Base-by-base conservation (phyloP, 179 eudicot genomes). In the Gypsophila paniculata region DNA sequence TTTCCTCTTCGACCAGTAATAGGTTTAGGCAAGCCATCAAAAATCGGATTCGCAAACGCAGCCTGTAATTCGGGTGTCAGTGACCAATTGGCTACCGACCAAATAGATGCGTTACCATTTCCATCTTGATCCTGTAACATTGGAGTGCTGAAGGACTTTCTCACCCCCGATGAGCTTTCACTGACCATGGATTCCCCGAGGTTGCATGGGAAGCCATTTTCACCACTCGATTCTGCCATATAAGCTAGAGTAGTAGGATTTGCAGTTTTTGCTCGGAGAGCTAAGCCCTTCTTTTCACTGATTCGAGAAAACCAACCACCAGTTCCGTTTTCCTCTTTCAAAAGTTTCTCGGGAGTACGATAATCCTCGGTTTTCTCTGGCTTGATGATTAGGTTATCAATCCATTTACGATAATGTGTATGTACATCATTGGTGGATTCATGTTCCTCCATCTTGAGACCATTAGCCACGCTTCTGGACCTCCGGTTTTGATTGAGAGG, bases 1-100 rank as follows among this genome's bases (percentile, higher is more conserved):
- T 95, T 95, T 75, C 79, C 81, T 84, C 68, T 90, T 60, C 96
- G 79, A 67, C 88, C 85, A 14, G 83, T 77, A 2, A 82, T 86
- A 36, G 97, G 96, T 69, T 92, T 92, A 13, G 96, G 84, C 71
- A 92, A 81, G 48, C 97, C 95, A 76, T 91, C 96, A 78, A 91
- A 87, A 65, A 88, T 85, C 4, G 96, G 96, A 76, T 79, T 93
- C 18, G 89, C 71, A 58, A 89, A 80, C 61, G 96, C 92, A 21
- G 93, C 93, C 74, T 88, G 97, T 6, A 89, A 46, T 68, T 94
- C 99, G 0, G 91, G 88, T 75, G 82, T 91, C 79, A 91, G 81
- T 67, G 82, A 85, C 96, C 96, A 94, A 52, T 79, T 92, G 2
- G 94, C 75, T 9, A 86, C 78, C 23, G 86, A 66, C 96, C 96